phyloP scores from a whole-genome alignment of 2,329 filamentous ascomycete genomes.

The Cordyceps cicadae region DNA sequence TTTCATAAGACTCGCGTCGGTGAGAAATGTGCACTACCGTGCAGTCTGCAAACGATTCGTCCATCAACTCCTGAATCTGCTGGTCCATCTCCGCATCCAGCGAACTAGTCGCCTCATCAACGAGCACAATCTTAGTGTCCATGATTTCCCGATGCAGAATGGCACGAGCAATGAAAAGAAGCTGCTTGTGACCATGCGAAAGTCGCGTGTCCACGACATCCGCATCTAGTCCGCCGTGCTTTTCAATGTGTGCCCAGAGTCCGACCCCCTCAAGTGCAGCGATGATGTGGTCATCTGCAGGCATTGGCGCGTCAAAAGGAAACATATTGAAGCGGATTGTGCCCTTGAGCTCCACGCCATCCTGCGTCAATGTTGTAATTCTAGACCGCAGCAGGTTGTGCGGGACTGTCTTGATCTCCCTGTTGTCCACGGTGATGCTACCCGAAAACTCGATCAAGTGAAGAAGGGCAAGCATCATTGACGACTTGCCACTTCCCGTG shows the following conservation, averaged over 20 bases:
- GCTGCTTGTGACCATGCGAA: constrained; percentile 16
- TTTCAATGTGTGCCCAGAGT: constrained; percentile 12
- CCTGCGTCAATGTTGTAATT: constrained; percentile 25
- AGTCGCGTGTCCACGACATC: constrained; percentile 8
- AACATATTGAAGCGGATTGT: constrained; percentile 13
- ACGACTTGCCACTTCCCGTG: constrained; percentile 14
- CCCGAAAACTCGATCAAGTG: constrained; percentile 16
- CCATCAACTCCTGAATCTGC: constrained; percentile 11
- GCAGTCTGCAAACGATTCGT: constrained; percentile 13
- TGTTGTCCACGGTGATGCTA: constrained; percentile 21
- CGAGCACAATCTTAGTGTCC: constrained; percentile 14
- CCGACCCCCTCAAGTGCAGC: constrained; percentile 12
- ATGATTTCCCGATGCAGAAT: constrained; percentile 13
- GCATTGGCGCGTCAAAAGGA: not conserved
- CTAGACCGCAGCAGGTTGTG: constrained; percentile 19
- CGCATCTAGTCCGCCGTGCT: constrained; percentile 13
- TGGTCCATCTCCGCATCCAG: constrained; percentile 15
- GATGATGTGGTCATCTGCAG: constrained; percentile 8
- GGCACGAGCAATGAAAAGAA: constrained; percentile 16
- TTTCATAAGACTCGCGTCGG: constrained; percentile 7
- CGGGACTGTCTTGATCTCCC: constrained; percentile 20
- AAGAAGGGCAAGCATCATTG: constrained; percentile 8
- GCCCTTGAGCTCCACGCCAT: constrained; percentile 17
- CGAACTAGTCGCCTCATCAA: constrained; percentile 17
- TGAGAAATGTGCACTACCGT: constrained; percentile 15